Evolutionary conservation across 2,329 filamentous ascomycete species (phyloP).

Genomic region (Byssochlamys sp.): DNA sequence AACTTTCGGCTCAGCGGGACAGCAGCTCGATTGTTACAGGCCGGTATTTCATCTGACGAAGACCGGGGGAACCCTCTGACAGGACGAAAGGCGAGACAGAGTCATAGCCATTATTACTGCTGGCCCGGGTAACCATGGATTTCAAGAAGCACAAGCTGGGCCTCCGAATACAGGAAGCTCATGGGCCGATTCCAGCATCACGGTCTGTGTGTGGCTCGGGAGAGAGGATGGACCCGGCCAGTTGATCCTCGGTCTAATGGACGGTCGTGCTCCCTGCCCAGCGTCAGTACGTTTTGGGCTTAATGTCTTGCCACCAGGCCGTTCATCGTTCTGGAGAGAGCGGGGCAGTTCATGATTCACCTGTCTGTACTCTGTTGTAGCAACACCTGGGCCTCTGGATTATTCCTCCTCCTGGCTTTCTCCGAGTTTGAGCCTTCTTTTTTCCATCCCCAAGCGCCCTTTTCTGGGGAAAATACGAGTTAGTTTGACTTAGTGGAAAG

Average conservation of each 20-base stretch:
- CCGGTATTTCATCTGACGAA: slow-evolving; percentile 14
- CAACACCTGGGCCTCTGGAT: not conserved
- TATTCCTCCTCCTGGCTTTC: not conserved
- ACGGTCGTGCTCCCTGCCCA: slow-evolving; percentile 1
- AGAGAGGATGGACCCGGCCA: slow-evolving; percentile 26
- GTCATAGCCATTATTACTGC: not conserved
- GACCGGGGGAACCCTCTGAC: not conserved
- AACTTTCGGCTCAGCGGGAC: slow-evolving; percentile 32
- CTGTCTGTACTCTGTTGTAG: not conserved
- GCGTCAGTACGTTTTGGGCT: slow-evolving; percentile 1
- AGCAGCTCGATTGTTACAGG: slow-evolving; percentile 12
- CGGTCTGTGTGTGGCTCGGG: slow-evolving; percentile 17
- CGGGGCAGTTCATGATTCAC: not conserved
- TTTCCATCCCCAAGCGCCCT: not conserved
- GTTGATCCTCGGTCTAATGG: slow-evolving; percentile 33
- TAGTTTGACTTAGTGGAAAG: not conserved
- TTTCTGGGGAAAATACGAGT: not conserved
- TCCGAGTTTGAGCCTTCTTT: not conserved
- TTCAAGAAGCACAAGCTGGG: slow-evolving; percentile 14
- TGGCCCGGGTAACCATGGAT: slow-evolving; percentile 1
- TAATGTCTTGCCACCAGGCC: not conserved
- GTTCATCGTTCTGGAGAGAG: not conserved
- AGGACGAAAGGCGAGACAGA: not conserved
- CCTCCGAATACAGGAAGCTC: slow-evolving; percentile 18
- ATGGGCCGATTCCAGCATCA: slow-evolving; percentile 7